phyloP scores from a whole-genome alignment of 1,284 basidiomycete species.

The Heterobasidion irregulare region DNA sequence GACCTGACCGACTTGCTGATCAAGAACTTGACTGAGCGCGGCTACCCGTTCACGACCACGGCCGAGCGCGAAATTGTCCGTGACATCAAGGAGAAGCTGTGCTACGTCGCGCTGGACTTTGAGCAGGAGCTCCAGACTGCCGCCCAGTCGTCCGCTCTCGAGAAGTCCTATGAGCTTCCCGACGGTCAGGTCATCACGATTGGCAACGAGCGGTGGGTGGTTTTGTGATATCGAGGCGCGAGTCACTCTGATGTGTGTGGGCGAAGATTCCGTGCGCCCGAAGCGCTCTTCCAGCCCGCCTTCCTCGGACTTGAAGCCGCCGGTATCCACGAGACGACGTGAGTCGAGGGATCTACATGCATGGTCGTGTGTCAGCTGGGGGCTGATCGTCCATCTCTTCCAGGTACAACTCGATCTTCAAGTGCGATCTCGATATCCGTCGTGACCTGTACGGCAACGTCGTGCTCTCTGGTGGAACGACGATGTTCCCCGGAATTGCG shows the following conservation, averaged over 20 bases:
- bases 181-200: constrained; percentile 97
- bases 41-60: constrained; percentile 91
- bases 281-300: constrained; percentile 94
- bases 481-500: constrained; percentile 95
- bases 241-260: background rate
- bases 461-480: constrained; percentile 92
- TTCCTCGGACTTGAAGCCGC: constrained; percentile 89
- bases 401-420: constrained; percentile 84
- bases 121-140: constrained; percentile 95
- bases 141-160: constrained; percentile 84
- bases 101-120: constrained; percentile 96
- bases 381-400: background rate
- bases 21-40: constrained; percentile 92
- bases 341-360: constrained; percentile 19
- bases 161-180: constrained; percentile 95
- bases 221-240: background rate
- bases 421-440: constrained; percentile 76
- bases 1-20: constrained; percentile 91
- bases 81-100: constrained; percentile 98
- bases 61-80: constrained; percentile 95
- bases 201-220: constrained; percentile 79
- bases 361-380: background rate
- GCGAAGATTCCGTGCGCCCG: constrained; percentile 85
- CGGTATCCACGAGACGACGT: constrained; percentile 96
- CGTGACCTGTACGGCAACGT: constrained; percentile 92